Conservation (phyloP, 139 green algal genomes). For the Diplosphaera chodatii region DNA sequence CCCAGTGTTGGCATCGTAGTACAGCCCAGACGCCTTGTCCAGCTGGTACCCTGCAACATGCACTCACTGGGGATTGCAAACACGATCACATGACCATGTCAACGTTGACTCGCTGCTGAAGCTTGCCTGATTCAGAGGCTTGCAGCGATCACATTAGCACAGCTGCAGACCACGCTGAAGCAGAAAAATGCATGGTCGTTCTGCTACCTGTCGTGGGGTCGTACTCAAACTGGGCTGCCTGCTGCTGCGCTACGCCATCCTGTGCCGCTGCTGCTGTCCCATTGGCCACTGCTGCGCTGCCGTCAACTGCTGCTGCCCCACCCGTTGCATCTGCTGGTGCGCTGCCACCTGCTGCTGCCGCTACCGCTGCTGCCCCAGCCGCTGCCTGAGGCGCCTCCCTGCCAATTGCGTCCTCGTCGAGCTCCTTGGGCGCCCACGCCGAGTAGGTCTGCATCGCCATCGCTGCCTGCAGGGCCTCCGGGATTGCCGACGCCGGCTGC, state of each 20-base stretch:
- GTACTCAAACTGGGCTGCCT: slow-evolving; percentile 40
- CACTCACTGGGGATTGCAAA: no score
- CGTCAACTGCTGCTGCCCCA: neutral
- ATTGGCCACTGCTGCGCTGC: neutral
- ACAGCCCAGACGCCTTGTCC: slow-evolving; percentile 41
- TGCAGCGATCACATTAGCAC: no score
- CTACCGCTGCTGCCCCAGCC: no score
- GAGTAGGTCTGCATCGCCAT: slow-evolving; percentile 32
- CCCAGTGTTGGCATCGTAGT: slow-evolving; percentile 64
- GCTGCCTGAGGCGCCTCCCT: neutral
- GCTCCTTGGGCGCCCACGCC: slow-evolving; percentile 45
- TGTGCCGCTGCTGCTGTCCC: slow-evolving; percentile 5
- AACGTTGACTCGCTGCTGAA: no score
- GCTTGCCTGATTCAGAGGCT: no score
- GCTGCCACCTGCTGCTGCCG: no score
- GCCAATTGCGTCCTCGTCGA: slow-evolving; percentile 20
- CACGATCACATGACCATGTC: no score
- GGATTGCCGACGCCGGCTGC: neutral
- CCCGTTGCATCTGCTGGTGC: no score
- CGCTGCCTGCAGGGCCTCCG: slow-evolving; percentile 13
- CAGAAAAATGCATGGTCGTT: neutral
- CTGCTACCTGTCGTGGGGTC: slow-evolving; percentile 23
- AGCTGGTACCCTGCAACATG: slow-evolving; percentile 60
- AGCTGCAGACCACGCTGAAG: no score
- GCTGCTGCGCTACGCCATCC: no score